These are phyloP conservation scores for Dendrothele bispora DNA, from an alignment of 768 basidiomycete genomes.

Conservation along the genomic window DNA sequence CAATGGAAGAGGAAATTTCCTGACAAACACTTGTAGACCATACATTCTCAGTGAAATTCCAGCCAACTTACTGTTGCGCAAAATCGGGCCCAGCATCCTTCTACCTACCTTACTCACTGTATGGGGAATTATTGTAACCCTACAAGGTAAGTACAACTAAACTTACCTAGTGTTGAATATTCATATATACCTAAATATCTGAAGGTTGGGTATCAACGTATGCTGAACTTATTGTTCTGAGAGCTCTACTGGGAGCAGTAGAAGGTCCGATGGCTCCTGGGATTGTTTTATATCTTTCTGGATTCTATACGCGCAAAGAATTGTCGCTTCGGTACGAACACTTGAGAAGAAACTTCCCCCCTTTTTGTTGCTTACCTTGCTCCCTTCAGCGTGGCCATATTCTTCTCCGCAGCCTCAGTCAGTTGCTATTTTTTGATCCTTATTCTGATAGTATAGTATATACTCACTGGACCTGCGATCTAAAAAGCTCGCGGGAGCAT, in stretches of 20 bases:
- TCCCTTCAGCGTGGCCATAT: constrained; percentile 23
- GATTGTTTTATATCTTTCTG: constrained; percentile 4
- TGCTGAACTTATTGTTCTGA: constrained; percentile 1
- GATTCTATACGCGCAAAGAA: constrained; percentile 7
- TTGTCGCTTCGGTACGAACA: not conserved
- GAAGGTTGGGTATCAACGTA: constrained; percentile 29
- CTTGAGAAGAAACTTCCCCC: too few species aligned
- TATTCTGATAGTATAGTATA: constrained; percentile 18
- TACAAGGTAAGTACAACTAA: constrained; percentile 41
- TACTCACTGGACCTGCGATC: constrained; percentile 17
- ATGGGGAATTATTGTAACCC: constrained; percentile 45
- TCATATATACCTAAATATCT: constrained; percentile 23
- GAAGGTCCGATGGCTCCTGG: constrained; percentile 27
- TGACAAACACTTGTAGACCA: constrained; percentile 12
- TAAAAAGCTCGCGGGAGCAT: constrained; percentile 39
- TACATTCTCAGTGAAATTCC: constrained; percentile 41
- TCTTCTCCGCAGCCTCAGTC: constrained; percentile 24
- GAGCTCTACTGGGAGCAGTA: constrained; percentile 15
- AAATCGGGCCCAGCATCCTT: constrained; percentile 42
- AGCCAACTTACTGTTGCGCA: constrained; percentile 37
- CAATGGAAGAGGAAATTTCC: not conserved
- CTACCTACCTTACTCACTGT: constrained; percentile 42
- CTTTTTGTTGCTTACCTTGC: not conserved
- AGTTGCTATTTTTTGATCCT: constrained; percentile 8
- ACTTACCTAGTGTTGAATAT: not conserved